Base-by-base conservation (phyloP, 2,329 filamentous ascomycete species). In the Zalaria sp. region DNA sequence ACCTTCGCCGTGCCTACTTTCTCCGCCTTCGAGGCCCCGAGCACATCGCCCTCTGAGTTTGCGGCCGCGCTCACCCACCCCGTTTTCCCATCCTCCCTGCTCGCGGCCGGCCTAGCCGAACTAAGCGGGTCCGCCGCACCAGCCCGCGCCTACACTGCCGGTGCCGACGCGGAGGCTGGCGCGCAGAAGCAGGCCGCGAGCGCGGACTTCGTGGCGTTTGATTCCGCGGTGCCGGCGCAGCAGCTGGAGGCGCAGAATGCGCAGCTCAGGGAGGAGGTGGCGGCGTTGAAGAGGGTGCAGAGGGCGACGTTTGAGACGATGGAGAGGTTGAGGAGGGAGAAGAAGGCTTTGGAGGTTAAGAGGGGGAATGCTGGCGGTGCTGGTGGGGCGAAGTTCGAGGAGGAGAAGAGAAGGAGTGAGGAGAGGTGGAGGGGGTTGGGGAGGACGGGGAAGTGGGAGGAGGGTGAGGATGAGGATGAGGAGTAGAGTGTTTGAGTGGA, bases 231-330 rank as follows among this genome's bases (percentile, higher is more conserved):
- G 28, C 36, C 42, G 5, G 43, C 46, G 9, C n/a, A 7, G 29
- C 29, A 7, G 7, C 27, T 54, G 26, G 46, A 52, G 41, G 49
- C 54, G 27, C 50, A 57, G 40, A 57, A 59, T 36, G 46, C 48
- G 7, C 47, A 45, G 6, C 45, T 60, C 10, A 57, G 57, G 9
- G 56, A 61, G 43, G 47, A 69, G 43, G 41, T 69, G 10, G 64
- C 61, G 18, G 61, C 62, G 4, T 51, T 69, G 27, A 60, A 66
- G 46, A 56, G 64, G 34, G 56, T 69, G 27, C 66, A 69, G 48
- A 63, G 58, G 43, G 61, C 61, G 29, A 65, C 62, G 4, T 64
- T 69, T 40, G 54, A 61, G 25, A 66, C 67, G 43, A 53, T 70
- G 26, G 61, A 61, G 9, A 60, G 62, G 44, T 38, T 69, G 40